These are phyloP conservation scores for Colletotrichum musae DNA, from an alignment of 2,329 filamentous ascomycete species.

Conservation along the genomic window DNA sequence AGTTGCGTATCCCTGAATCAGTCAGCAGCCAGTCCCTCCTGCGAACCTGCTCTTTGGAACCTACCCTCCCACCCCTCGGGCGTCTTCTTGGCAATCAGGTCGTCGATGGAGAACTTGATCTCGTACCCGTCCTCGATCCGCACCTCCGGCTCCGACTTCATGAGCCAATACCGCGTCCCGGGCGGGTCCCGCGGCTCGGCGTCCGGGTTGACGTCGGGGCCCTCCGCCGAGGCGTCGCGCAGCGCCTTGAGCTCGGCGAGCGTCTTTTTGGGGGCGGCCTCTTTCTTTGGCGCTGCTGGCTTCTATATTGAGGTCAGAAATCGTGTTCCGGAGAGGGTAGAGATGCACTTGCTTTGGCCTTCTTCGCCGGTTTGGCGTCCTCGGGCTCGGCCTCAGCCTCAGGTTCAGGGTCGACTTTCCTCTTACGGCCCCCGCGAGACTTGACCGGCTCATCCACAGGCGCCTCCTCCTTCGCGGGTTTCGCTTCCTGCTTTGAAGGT, in stretches of 20 bases:
- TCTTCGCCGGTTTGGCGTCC: constrained; percentile 22
- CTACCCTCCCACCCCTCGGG: constrained; percentile 94
- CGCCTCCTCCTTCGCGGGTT: neutral
- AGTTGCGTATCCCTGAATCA: constrained; percentile 35
- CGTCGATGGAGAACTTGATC: constrained; percentile 95
- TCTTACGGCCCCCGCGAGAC: neutral
- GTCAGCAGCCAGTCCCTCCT: neutral
- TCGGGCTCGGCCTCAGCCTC: neutral
- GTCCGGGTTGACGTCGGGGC: constrained; percentile 54
- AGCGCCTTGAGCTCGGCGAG: constrained; percentile 37
- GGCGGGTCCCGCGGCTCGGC: constrained; percentile 50
- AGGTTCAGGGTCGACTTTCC: constrained; percentile 11
- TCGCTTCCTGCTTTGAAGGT: neutral
- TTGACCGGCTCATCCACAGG: neutral
- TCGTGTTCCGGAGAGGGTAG: too few species aligned
- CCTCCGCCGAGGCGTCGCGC: constrained; percentile 41
- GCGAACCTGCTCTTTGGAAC: constrained; percentile 47
- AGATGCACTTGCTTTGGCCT: too few species aligned
- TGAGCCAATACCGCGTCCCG: constrained; percentile 77
- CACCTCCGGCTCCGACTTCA: constrained; percentile 91
- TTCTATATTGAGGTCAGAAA: neutral
- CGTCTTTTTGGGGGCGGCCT: constrained; percentile 18
- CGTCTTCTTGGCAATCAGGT: constrained; percentile 78
- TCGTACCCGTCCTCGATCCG: constrained; percentile 89
- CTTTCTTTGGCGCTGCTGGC: constrained; percentile 23